Base-by-base conservation (phyloP, 2,329 filamentous ascomycete genomes). In the Stachybotrys chartarum region DNA sequence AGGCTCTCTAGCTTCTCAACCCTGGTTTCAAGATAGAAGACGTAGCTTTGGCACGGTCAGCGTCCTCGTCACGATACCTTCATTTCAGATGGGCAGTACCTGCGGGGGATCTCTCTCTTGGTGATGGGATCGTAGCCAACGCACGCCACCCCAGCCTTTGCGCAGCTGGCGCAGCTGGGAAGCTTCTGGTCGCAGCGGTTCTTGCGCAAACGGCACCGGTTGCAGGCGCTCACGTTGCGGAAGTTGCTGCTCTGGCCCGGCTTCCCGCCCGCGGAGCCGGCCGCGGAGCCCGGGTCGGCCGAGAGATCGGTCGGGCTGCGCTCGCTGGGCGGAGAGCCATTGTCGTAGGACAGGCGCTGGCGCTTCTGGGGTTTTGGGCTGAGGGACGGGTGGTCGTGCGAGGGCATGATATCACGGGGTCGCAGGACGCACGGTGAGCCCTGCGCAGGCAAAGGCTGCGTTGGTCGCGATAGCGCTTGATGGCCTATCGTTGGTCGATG, bases 111-210 rank as follows among this genome's bases (percentile, higher is more conserved):
- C 73, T 97, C 91, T 67, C 90, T 86, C 78, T 97, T 97, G 30
- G 91, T 96, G 66, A 97, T 96, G 39, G 93, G 92, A 69, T 97
- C 93, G 71, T 96, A 97, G 59, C 93, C 93, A 52, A 97, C 91
- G 70, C 94, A 97, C 61, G 89, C 87, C 50, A 95, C 90, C 56
- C 83, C 82, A n/a, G 90, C 92, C 75, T 97, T 97, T 70, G 92
- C 91, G 73, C 93, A 97, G 63, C 90, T 90, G 47, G 89, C 87
- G 70, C 93, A 97, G 64, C 89, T 90, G 8, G 93, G 93, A 58
- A 97, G 80, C 61, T 88, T 87, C 78, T 97, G 93, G 72, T 97
- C 93, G 73, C 93, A 97, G 54, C 91, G 82, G 69, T 97, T 97
- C 78, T 97, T 97, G 66, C 93, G 84, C 69, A 95, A 75, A 50